These are phyloP conservation scores for Pisolithus orientalis DNA, from an alignment of 768 basidiomycete species.

Conservation along the genomic window DNA sequence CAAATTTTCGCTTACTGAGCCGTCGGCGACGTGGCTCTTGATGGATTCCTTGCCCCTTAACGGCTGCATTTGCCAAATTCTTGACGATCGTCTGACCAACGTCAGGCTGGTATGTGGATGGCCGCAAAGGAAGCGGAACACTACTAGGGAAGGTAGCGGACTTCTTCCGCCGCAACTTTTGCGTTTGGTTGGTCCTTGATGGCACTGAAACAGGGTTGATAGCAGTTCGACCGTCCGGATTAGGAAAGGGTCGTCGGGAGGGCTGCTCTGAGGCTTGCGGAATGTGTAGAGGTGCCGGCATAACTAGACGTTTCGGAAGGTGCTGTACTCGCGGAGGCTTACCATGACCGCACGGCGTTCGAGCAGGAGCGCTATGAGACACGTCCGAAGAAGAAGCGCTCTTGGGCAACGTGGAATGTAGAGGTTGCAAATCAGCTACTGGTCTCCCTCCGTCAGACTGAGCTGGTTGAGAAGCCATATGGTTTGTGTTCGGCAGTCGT, in stretches of 20 bases:
- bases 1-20: constrained; percentile 28
- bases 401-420: constrained; percentile 3
- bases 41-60: constrained; percentile 14
- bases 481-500: constrained; percentile 4
- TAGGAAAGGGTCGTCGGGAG: constrained; percentile 9
- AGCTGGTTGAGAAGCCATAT: background rate
- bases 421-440: constrained; percentile 1
- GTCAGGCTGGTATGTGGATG: constrained; percentile 9
- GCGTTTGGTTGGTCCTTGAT: constrained; percentile 8
- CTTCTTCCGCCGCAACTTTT: constrained; percentile 19
- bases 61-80: constrained; percentile 7
- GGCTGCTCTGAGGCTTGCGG: constrained; percentile 15
- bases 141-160: constrained; percentile 18
- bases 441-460: background rate
- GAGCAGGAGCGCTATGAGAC: constrained; percentile 1
- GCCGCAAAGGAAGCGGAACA: constrained; percentile 20
- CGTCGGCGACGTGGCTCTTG: constrained; percentile 25
- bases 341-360: constrained; percentile 5
- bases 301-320: constrained; percentile 62
- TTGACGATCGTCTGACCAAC: constrained; percentile 5
- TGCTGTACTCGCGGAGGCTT: constrained; percentile 25
- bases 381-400: constrained; percentile 7
- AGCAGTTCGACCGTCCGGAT: constrained; percentile 2
- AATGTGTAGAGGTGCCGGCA: constrained; percentile 61
- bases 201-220: constrained; percentile 3